phyloP scores from a whole-genome alignment of 352 stramenopile genomes.

The Aphanomyces cochlioides region DNA sequence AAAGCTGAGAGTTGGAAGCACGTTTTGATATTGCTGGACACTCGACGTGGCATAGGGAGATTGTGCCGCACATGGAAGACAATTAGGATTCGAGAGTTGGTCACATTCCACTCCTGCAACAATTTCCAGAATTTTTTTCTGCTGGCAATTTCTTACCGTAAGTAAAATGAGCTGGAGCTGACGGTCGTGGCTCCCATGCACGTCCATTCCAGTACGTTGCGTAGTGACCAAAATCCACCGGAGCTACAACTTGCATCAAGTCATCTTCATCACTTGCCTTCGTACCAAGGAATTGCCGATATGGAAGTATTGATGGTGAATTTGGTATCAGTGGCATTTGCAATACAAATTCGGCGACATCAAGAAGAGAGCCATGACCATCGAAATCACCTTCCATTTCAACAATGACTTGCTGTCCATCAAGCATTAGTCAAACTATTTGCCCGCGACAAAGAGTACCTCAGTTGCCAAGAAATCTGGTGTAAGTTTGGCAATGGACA shows the following conservation, averaged over 20 bases:
- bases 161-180: slow-evolving; percentile 58
- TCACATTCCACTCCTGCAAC: slow-evolving; percentile 38
- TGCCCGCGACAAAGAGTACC: slow-evolving; percentile 32
- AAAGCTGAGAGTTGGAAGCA: slow-evolving; percentile 35
- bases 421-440: not conserved
- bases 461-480: slow-evolving; percentile 86
- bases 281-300: slow-evolving; percentile 27
- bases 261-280: not conserved
- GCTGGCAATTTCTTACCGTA: slow-evolving; percentile 42
- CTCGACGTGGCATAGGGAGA: slow-evolving; percentile 52
- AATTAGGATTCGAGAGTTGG: slow-evolving; percentile 37
- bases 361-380: slow-evolving; percentile 57
- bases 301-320: not conserved
- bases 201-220: slow-evolving; percentile 80
- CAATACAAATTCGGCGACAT: slow-evolving; percentile 34
- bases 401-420: slow-evolving; percentile 36
- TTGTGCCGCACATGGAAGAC: slow-evolving; percentile 53
- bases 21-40: slow-evolving; percentile 46
- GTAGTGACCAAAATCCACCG: slow-evolving; percentile 29
- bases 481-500: slow-evolving; percentile 89
- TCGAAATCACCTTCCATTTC: slow-evolving; percentile 83
- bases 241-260: slow-evolving; percentile 9
- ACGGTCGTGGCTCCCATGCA: slow-evolving; percentile 68
- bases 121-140: not conserved
- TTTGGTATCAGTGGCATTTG: not conserved